Base-by-base conservation (phyloP, 352 stramenopile genomes). In the Globisporangium paroecandrum region DNA sequence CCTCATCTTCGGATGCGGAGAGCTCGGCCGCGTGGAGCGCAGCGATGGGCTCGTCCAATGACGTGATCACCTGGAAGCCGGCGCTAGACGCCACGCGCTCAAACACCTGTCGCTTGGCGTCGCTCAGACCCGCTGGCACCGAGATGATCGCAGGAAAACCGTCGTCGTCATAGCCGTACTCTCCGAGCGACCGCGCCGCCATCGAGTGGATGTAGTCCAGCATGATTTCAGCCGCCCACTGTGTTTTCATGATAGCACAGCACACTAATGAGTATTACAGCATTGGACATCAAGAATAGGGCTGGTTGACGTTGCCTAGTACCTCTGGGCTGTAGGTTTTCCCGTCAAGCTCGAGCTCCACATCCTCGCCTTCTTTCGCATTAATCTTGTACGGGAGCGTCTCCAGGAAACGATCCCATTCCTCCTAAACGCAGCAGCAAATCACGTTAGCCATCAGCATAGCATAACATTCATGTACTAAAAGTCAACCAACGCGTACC, bases 161-260 rank as follows among this genome's bases (percentile, higher is more conserved):
- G 4, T 85, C 71, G 32, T 76, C 73, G 24, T 62, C 62, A 27
- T 81, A 71, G 38, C 25, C 54, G 18, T 41, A 41, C 15, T 85
- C 73, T 29, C 77, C 74, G 2, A 89, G 66, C n/a, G 79, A 85
- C 13, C 76, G 68, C 4, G 73, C 66, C 20, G 81, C 83, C 38
- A 79, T 72, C 22, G 53, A 66, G 46, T 89, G 77, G 53, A 89
- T 55, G 54, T 87, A 65, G 59, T 89, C 79, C 51, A 91, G 64
- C 77, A 89, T 73, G 15, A 91, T 77, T 64, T 89, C 83, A 1
- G 68, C 73, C 9, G 81, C 74, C 81, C 83, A 89, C 81, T 90
- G 67, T 34, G 4, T 20, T 49, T 22, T 2, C 4, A 4, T 22
- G 3, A 68, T 24, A 47, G 13, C n/a, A 54, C 5, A n/a, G 29